Evolutionary conservation across 768 basidiomycete species (phyloP).

Genomic region (Mycena albidolilacea): DNA sequence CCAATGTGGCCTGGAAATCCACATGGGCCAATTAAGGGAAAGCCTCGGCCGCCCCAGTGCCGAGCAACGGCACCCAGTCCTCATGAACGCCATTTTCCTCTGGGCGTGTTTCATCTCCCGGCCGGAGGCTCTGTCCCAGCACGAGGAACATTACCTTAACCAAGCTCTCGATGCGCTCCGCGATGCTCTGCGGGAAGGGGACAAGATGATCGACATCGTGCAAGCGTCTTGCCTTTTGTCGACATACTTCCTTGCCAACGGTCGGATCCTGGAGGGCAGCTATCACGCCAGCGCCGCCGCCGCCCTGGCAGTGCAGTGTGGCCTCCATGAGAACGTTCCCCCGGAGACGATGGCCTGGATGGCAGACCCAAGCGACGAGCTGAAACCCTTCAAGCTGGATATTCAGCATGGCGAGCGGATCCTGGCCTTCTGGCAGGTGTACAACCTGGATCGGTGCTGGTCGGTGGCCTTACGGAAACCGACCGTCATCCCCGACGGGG

Average conservation of each 20-base stretch:
- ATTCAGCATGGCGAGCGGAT: conserved; percentile 81
- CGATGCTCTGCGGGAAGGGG: conserved; percentile 71
- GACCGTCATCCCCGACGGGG: conserved; percentile 74
- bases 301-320: conserved; percentile 80
- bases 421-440: conserved; percentile 88
- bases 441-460: conserved; percentile 86
- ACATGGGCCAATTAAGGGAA: conserved; percentile 76
- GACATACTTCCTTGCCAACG: conserved; percentile 83
- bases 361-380: conserved; percentile 53
- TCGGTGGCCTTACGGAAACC: conserved; percentile 81
- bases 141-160: conserved; percentile 80
- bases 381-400: conserved; percentile 71
- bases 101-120: conserved; percentile 89
- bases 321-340: conserved; percentile 67
- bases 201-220: conserved; percentile 77
- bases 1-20: conserved; percentile 80
- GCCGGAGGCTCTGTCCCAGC: conserved; percentile 76
- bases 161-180: conserved; percentile 74
- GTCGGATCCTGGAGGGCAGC: conserved; percentile 82
- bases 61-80: conserved; percentile 81
- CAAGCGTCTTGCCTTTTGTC: conserved; percentile 85
- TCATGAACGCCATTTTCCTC: conserved; percentile 86
- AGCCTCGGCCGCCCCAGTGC: conserved; percentile 66
- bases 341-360: conserved; percentile 53
- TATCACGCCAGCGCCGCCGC: conserved; percentile 85